These are phyloP conservation scores for Teratosphaeria nubilosa DNA, from an alignment of 2,329 filamentous ascomycete genomes.

Conservation along the genomic window DNA sequence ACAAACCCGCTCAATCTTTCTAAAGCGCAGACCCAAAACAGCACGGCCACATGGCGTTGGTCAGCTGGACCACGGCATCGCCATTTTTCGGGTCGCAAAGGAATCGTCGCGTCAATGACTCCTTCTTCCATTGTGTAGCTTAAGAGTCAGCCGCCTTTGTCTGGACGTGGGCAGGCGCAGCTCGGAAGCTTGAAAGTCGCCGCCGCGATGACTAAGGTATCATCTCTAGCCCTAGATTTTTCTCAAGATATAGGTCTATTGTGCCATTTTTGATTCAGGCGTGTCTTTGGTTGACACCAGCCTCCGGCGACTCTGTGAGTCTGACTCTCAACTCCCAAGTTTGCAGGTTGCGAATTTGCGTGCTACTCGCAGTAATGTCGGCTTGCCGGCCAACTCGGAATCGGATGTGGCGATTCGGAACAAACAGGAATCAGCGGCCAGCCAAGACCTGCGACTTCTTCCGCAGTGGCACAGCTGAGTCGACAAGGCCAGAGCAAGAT, in stretches of 20 bases:
- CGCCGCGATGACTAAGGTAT: background rate
- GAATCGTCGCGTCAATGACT: background rate
- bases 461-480: background rate
- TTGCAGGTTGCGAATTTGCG: background rate
- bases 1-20: background rate
- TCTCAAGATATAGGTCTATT: background rate
- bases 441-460: background rate
- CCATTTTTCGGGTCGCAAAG: background rate
- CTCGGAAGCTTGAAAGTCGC: background rate
- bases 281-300: background rate
- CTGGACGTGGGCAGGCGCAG: background rate
- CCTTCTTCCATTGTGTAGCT: background rate
- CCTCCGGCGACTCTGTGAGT: background rate
- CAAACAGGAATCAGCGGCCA: background rate
- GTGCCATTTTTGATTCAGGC: background rate
- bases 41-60: background rate
- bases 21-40: background rate
- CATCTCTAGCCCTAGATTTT: background rate
- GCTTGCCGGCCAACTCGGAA: background rate
- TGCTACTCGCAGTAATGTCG: background rate
- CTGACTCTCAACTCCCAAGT: background rate
- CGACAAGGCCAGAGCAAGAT: background rate
- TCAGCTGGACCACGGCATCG: background rate
- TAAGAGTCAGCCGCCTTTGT: background rate
- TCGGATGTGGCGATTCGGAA: background rate